Base-by-base conservation (phyloP, 768 basidiomycete species). In the Leccinellum luteum region DNA sequence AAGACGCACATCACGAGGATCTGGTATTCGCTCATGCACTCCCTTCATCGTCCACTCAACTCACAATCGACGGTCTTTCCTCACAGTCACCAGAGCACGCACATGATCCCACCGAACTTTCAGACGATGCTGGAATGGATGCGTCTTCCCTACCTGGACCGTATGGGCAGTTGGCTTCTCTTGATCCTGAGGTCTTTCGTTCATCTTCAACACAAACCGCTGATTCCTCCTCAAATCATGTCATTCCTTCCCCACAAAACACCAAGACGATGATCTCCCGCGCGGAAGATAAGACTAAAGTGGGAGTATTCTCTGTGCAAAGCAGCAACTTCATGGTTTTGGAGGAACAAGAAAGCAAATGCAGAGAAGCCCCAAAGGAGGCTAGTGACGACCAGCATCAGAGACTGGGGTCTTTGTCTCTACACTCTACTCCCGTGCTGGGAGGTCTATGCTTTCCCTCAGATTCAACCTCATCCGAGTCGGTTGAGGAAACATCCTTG, bases 331-430 rank as follows among this genome's bases (percentile, higher is more conserved):
- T 30, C 9, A n/a, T 49, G 43, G 21, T 15, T 25, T 51, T n/a
- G 32, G 55, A 35, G 28, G 34, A 52, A 9, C 60, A 48, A 19
- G 62, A 67, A 48, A 69, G 66, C 55, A 66, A 69, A 48, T 72
- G 78, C 57, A 77, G 78, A 64, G 66, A 83, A 9, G 44, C 38
- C 17, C 52, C 32, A 14, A 50, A 55, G 21, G 53, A n/a, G 12
- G 53, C 38, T 23, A 21, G 48, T 47, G 14, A 30, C 48, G 51
- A 66, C 45, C 71, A 64, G 27, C 67, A 71, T 47, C 75, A 80
- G 56, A 79, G 80, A 66, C 68, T 85, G 27, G 76, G 79, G 15
- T 84, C 84, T 19, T 69, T 87, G 38, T 87, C 86, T n/a, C 85
- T 86, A 2, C 74, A 76, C 14, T 87, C 88, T 44, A 72, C 73